phyloP scores from a whole-genome alignment of 148 eudicot species.

The Rhododendron ovatum region DNA sequence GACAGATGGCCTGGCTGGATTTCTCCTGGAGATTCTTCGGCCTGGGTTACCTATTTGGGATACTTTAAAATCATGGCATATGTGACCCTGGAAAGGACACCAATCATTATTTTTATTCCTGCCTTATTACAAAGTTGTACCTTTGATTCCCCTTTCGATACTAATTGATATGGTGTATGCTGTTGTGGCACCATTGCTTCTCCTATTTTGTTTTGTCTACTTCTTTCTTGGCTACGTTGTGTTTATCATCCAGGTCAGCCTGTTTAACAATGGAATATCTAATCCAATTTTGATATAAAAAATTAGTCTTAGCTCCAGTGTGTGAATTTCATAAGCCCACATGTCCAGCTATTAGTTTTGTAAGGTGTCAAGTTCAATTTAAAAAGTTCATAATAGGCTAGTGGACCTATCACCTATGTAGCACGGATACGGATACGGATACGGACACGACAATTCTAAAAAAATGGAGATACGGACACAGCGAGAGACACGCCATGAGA shows the following conservation, averaged over 20 bases:
- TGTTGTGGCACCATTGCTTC: constrained; percentile 79
- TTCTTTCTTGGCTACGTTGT: constrained; percentile 76
- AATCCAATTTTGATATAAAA: not conserved
- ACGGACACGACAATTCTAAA: too few relatives aligned
- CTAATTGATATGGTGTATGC: constrained; percentile 87
- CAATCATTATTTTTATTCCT: constrained; percentile 61
- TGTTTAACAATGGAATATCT: not conserved
- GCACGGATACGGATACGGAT: too few relatives aligned
- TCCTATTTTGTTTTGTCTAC: constrained; percentile 81
- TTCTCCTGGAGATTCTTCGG: constrained; percentile 77
- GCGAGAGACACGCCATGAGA: too few relatives aligned
- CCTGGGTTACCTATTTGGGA: constrained; percentile 74
- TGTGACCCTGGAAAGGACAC: constrained; percentile 61
- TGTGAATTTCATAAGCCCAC: too few relatives aligned
- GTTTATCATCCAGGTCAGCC: constrained; percentile 72
- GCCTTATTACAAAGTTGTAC: constrained; percentile 68
- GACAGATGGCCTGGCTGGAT: constrained; percentile 85
- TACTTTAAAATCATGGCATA: constrained; percentile 36
- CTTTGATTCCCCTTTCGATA: constrained; percentile 56
- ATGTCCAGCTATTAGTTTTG: too few relatives aligned
- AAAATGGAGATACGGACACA: too few relatives aligned
- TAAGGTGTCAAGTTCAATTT: too few relatives aligned
- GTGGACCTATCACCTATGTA: too few relatives aligned
- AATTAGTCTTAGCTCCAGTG: too few relatives aligned
- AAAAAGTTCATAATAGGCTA: too few relatives aligned